These are phyloP conservation scores for Trichoderma asperelloides DNA, from an alignment of 495 filamentous ascomycete species.

Conservation along the genomic window DNA sequence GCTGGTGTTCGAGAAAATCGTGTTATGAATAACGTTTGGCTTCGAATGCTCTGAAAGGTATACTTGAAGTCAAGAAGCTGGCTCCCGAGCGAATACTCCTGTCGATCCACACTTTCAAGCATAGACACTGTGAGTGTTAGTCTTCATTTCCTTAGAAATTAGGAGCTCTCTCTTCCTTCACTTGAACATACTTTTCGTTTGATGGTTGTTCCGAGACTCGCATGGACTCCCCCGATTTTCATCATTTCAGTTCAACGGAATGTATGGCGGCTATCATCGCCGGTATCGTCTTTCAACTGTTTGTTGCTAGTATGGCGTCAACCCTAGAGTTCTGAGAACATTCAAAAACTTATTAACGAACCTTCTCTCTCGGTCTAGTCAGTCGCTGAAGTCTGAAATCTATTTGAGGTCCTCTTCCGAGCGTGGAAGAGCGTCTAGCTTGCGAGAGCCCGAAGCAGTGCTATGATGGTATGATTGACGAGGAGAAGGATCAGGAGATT, in stretches of 20 bases:
- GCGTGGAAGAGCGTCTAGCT: neutral
- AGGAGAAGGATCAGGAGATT: neutral
- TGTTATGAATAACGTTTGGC: no score
- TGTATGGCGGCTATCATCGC: neutral
- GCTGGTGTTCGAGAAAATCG: no score
- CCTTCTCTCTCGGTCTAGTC: neutral
- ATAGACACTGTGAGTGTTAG: no score
- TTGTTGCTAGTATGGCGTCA: neutral
- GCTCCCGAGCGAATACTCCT: no score
- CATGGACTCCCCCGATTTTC: neutral
- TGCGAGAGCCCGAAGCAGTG: neutral
- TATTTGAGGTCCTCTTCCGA: neutral
- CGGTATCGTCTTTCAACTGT: neutral
- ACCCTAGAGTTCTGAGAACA: neutral
- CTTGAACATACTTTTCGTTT: no score
- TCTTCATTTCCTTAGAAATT: no score
- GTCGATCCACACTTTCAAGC: no score
- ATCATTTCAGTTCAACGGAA: neutral
- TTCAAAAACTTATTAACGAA: neutral
- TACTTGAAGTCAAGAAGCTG: no score
- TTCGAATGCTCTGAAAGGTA: no score
- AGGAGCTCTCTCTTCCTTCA: no score
- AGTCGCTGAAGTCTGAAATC: neutral
- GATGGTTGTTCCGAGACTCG: no score
- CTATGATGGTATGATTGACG: neutral